Percentiles rank a stretch among this genome's conserved stretches.
Conservation (phyloP, 768 basidiomycete species). For the Boletus sp. region DNA sequence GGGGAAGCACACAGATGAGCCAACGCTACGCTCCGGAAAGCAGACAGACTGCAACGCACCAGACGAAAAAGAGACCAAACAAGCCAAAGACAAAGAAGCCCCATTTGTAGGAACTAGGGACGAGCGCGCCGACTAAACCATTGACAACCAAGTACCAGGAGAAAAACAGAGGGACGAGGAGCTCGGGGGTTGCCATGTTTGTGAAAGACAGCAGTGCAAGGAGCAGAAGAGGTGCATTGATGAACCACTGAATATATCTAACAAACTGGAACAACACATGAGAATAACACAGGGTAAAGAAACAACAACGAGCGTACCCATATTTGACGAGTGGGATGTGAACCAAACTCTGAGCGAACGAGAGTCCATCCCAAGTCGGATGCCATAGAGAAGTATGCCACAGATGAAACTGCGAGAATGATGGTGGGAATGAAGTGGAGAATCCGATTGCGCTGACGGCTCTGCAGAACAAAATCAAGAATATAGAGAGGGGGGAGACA, state of each 20-base stretch:
- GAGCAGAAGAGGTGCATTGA: conserved; percentile 52
- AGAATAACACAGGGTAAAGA: neutral
- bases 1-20: neutral
- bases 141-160: conserved; percentile 43
- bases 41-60: conserved; percentile 32
- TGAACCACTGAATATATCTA: conserved; percentile 54
- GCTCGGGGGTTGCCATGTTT: conserved; percentile 45
- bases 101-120: conserved; percentile 52
- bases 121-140: conserved; percentile 50
- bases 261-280: conserved; percentile 36
- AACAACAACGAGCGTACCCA: conserved; percentile 34
- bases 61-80: conserved; percentile 46
- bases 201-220: conserved; percentile 45
- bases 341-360: conserved; percentile 36
- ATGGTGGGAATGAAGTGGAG: conserved; percentile 50
- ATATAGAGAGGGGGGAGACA: neutral
- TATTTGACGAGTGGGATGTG: conserved; percentile 35
- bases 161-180: conserved; percentile 38
- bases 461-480: conserved; percentile 13
- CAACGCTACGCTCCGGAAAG: conserved; percentile 3
- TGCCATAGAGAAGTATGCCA: conserved; percentile 55
- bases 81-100: conserved; percentile 47
- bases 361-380: conserved; percentile 51
- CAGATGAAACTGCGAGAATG: conserved; percentile 42
- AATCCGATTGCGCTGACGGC: conserved; percentile 39